phyloP scores from a whole-genome alignment of 2,329 filamentous ascomycete genomes.

The Aspergillus sp. region DNA sequence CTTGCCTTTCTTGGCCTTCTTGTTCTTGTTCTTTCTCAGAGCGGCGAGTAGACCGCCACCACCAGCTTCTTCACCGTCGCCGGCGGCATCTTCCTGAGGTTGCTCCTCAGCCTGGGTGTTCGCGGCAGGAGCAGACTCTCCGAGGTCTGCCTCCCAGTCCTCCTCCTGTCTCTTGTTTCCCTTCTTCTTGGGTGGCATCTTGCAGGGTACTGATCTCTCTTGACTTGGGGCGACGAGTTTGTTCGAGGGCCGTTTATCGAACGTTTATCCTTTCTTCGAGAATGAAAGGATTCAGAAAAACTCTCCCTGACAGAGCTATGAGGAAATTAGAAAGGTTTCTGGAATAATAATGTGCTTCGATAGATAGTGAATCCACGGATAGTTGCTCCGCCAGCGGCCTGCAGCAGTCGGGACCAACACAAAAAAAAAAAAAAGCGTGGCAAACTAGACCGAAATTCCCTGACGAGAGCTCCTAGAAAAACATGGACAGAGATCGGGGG shows the following conservation, averaged over 20 bases:
- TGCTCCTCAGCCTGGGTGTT: constrained; percentile 41
- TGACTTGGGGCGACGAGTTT: constrained; percentile 7
- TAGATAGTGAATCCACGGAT: no score
- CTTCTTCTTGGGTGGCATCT: constrained; percentile 95
- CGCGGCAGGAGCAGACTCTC: constrained; percentile 59
- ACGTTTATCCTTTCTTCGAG: neutral
- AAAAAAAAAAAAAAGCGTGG: no score
- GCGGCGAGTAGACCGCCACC: constrained; percentile 72
- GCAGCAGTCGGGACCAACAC: no score
- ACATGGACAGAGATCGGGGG: no score
- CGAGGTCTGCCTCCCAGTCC: constrained; percentile 92
- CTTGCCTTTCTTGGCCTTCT: constrained; percentile 87
- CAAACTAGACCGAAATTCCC: no score
- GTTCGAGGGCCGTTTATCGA: constrained; percentile 1
- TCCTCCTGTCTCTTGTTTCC: constrained; percentile 78
- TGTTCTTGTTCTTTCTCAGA: constrained; percentile 75
- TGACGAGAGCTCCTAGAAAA: no score
- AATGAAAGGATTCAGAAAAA: neutral
- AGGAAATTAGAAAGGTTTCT: no score
- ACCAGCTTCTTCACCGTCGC: constrained; percentile 48
- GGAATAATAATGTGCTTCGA: no score
- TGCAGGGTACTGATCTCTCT: constrained; percentile 8
- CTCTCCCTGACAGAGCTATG: neutral
- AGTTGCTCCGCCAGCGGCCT: no score
- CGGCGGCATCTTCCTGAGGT: constrained; percentile 44